Base-by-base conservation (phyloP, 345 rosid species). In the Cardamine resedifolia region DNA sequence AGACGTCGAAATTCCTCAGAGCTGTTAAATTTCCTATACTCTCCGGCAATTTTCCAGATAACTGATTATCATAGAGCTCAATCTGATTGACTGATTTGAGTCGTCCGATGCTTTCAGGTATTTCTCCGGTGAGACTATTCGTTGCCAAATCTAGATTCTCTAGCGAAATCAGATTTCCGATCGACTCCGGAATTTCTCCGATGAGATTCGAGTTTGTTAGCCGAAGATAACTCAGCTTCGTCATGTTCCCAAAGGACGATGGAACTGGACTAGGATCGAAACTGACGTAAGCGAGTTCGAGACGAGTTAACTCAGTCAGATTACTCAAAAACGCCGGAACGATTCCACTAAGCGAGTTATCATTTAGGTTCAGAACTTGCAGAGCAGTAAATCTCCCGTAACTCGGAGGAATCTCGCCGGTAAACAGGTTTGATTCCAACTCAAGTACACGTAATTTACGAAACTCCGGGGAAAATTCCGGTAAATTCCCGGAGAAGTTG, bases 101-200 rank as follows among this genome's bases (percentile, higher is more conserved):
- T 45, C 34, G 49, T n/a, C 81, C 84, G 68, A 90, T 73, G 3
- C 69, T 72, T 5, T 70, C 74, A 1, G 92, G 90, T 27, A 85
- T 85, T 55, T 75, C 74, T 6, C 95, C 92, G 3, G 83, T 49
- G 66, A 90, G 78, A 53, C 24, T 56, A 68, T 90, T 90, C 15
- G 0, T 0, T 0, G 83, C 73, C 36, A 90, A 57, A 66, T 90
- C 95, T 34, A 90, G 78, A 75, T 70, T 82, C 68, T 44, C 62
- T 3, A 87, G 55, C 21, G 70, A 74, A 20, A 26, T 74, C 6
- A 90, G 78, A 26, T 84, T 71, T 31, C 84, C 83, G 4, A 90
- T 83, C 1, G 83, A 83, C 4, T 52, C 82, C 0, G 92, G 97
- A 27, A 90, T 84, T 64, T 82, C 84, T 24, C 92, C 92, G 57